These are phyloP conservation scores for Fusarium sp. DNA, from an alignment of 2,329 filamentous ascomycete genomes.

Conservation along the genomic window DNA sequence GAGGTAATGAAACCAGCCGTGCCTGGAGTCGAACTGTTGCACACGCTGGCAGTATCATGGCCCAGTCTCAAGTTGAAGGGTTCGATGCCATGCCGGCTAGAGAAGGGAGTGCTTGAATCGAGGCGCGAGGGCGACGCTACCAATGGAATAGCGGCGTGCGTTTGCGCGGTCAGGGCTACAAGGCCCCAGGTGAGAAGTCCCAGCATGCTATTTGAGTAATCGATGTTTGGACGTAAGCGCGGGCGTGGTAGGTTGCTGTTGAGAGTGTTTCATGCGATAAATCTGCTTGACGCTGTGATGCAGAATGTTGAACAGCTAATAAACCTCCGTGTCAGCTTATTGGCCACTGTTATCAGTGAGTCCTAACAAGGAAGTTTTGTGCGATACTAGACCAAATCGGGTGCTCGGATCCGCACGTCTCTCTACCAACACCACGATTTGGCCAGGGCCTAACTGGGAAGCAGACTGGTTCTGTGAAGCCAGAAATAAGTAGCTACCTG, in stretches of 20 bases:
- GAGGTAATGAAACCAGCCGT: neutral
- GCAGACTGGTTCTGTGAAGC: too few species aligned
- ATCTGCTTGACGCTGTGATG: too few species aligned
- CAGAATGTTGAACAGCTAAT: too few species aligned
- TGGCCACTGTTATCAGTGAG: too few species aligned
- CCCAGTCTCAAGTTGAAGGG: neutral
- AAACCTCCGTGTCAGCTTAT: too few species aligned
- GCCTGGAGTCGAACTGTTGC: slow-evolving; percentile 6
- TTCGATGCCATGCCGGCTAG: neutral
- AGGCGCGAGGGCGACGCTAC: neutral
- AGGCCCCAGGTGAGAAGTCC: neutral
- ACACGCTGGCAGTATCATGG: neutral
- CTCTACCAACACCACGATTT: too few species aligned
- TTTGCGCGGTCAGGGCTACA: neutral
- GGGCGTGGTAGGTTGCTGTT: neutral
- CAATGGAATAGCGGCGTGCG: neutral
- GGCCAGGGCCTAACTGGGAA: too few species aligned
- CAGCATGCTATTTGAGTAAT: neutral
- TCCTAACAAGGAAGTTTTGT: neutral
- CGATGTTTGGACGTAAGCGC: neutral
- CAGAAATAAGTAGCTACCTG: too few species aligned
- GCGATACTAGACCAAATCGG: neutral
- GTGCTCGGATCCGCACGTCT: neutral
- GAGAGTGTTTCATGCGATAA: too few species aligned
- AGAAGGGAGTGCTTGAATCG: neutral